Percentiles rank a stretch among this genome's conserved stretches.
These are phyloP conservation scores for Daldinia decipiens DNA, from an alignment of 495 filamentous ascomycete genomes.

Conservation along the genomic window DNA sequence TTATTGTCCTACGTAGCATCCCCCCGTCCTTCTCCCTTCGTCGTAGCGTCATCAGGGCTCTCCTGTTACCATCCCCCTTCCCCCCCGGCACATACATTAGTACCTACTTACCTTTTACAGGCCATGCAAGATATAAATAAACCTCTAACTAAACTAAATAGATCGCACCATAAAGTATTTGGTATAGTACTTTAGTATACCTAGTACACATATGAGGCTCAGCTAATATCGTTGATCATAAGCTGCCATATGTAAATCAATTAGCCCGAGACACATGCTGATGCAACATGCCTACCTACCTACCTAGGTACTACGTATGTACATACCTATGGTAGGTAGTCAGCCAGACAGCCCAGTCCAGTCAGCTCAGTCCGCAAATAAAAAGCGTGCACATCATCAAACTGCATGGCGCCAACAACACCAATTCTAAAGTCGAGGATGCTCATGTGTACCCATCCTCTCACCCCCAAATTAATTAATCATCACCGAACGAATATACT, in stretches of 20 bases:
- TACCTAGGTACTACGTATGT: too few relatives aligned
- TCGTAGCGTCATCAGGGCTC: too few relatives aligned
- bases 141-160: not conserved
- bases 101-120: too few relatives aligned
- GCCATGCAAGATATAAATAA: too few relatives aligned
- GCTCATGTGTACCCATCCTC: not conserved
- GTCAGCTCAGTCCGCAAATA: not conserved
- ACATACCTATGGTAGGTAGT: too few relatives aligned
- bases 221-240: not conserved
- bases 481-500: not conserved
- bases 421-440: not conserved
- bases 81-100: too few relatives aligned
- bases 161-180: not conserved
- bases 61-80: too few relatives aligned
- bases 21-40: too few relatives aligned
- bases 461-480: not conserved
- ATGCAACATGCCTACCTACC: not conserved
- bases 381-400: not conserved
- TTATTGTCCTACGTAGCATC: too few relatives aligned
- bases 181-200: too few relatives aligned
- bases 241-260: not conserved
- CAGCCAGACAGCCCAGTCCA: too few relatives aligned
- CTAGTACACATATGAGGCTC: not conserved
- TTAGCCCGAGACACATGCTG: not conserved
- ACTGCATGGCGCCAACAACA: not conserved